phyloP scores from a whole-genome alignment of 805 yeast species.

The Nematodospora valgi region DNA sequence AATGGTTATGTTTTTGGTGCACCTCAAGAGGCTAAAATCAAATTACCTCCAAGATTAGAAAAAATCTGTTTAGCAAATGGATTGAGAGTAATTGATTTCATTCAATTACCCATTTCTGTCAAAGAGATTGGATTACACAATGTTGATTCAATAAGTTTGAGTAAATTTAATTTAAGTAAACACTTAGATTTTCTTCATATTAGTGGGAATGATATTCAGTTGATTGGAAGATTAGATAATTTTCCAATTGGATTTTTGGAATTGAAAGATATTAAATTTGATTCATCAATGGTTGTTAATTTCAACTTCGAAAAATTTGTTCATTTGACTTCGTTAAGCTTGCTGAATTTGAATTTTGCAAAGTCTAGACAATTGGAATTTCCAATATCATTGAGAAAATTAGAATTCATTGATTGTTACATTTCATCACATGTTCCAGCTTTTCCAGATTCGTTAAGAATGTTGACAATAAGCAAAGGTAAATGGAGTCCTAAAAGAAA shows the following conservation, averaged over 20 bases:
- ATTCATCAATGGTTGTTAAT: slow-evolving; percentile 7
- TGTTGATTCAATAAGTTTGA: slow-evolving; percentile 2
- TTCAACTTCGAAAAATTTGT: slow-evolving; percentile 7
- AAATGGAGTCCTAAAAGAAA: slow-evolving; percentile 8
- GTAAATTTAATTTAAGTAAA: slow-evolving; percentile 9
- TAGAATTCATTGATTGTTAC: slow-evolving; percentile 8
- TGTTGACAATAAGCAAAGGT: slow-evolving; percentile 5
- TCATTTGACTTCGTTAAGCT: slow-evolving; percentile 1
- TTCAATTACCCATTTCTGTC: slow-evolving; percentile 6
- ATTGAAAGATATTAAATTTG: slow-evolving; percentile 9
- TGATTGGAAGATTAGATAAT: slow-evolving; percentile 7
- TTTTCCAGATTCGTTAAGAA: slow-evolving; percentile 9
- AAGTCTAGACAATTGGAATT: slow-evolving; percentile 6
- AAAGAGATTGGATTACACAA: slow-evolving; percentile 7
- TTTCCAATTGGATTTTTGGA: slow-evolving; percentile 9
- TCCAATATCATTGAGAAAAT: slow-evolving; percentile 4
- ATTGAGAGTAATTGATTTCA: slow-evolving; percentile 6
- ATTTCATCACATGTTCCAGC: slow-evolving; percentile 8
- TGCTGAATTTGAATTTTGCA: slow-evolving; percentile 6
- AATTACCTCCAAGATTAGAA: slow-evolving; percentile 7
- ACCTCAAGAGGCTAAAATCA: slow-evolving; percentile 2
- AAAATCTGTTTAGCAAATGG: slow-evolving; percentile 7
- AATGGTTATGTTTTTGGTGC: slow-evolving; percentile 6
- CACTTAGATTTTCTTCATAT: slow-evolving; percentile 7
- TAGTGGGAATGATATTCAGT: slow-evolving; percentile 3